Evolutionary conservation across 768 basidiomycete genomes (phyloP), one percentile per base, ranked within the genome.

Genomic region (Clitopilus hobsonii): DNA sequence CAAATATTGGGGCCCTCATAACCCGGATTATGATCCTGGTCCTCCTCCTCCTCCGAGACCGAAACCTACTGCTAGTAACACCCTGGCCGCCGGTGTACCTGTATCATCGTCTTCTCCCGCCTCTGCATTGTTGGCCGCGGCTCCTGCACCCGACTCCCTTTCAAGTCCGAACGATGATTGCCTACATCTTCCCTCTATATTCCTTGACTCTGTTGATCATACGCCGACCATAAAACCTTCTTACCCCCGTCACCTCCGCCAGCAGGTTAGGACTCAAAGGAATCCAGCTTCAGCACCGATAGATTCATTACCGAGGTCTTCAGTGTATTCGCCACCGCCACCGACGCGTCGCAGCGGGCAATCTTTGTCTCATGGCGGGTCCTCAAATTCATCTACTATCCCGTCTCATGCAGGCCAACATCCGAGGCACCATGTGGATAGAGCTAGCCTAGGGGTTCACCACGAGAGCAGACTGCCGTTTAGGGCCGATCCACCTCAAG

Each of bases 11-110:
- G 62, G 65, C 24, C 71, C 84, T 2, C 64, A 69, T 54, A 90
- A 89, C 60, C 86, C 89, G 1, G 64, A 75, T 49, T 90, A 90
- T 65, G 86, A 90, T 67, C 84, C 87, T 29, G 88, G 87, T 1
- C 86, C 85, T 6, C 81, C 77, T 0, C 84, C 86, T 1, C 79
- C 79, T 22, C 81, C 79, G 20, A 74, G 63, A 41, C 55, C 62
- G 23, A 60, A n/a, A n/a, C n/a, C n/a, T n/a, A n/a, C n/a, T n/a
- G n/a, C n/a, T n/a, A n/a, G 61, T 23, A 45, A 45, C n/a, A 11
- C 16, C 41, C 41, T 8, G 16, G 41, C 41, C 22, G 41, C 41
- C 22, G 41, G 41, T 20, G 41, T 45, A 23, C 41, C 41, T 23
- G 41, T 45, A 45, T 45, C 22, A 45, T 18, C 41, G 14, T 45